phyloP scores from a whole-genome alignment of 441 rosid species.

The Croton laevigatus region DNA sequence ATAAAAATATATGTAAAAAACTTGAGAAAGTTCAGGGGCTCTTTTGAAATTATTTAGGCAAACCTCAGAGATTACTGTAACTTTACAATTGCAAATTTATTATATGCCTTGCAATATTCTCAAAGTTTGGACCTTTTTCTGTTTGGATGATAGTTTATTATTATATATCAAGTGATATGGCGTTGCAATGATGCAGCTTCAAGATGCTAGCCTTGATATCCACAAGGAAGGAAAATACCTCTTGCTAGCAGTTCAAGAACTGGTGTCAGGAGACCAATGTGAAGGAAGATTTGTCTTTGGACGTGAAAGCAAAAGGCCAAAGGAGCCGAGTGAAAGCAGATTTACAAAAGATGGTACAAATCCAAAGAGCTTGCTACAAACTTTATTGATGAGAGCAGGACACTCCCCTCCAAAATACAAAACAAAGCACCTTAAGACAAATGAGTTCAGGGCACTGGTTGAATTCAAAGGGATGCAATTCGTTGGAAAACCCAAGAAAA shows the following conservation, averaged over 20 bases:
- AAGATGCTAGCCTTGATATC: conserved; percentile 69
- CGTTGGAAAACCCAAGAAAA: conserved; percentile 90
- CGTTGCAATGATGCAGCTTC: conserved; percentile 54
- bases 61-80: too few relatives aligned
- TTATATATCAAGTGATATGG: not conserved
- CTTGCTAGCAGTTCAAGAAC: conserved; percentile 89
- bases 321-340: conserved; percentile 49
- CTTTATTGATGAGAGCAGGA: conserved; percentile 93
- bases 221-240: conserved; percentile 90
- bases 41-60: too few relatives aligned
- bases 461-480: conserved; percentile 99
- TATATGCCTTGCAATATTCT: too few relatives aligned
- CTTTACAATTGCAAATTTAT: too few relatives aligned
- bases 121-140: not conserved
- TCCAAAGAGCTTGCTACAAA: conserved; percentile 93
- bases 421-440: conserved; percentile 88
- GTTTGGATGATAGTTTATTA: not conserved
- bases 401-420: conserved; percentile 98
- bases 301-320: conserved; percentile 67
- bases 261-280: conserved; percentile 88
- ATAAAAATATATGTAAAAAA: too few relatives aligned
- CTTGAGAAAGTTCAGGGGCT: too few relatives aligned
- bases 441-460: conserved; percentile 92
- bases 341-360: conserved; percentile 83
- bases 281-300: conserved; percentile 99